phyloP scores from a whole-genome alignment of 2,329 filamentous ascomycete genomes.

The Fusarium stilboides region DNA sequence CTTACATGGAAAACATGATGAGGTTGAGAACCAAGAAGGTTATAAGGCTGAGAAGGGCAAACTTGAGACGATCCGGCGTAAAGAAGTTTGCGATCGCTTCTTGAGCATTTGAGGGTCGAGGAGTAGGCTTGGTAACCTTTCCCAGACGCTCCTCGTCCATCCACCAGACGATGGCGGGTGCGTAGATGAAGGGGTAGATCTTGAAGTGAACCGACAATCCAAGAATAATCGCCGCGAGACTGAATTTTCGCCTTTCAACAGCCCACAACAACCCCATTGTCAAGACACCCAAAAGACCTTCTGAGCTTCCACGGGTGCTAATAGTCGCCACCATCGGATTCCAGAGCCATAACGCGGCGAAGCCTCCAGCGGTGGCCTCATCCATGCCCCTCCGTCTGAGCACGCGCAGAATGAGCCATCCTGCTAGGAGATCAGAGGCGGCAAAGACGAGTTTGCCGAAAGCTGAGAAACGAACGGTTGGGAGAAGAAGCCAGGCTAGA shows the following conservation, averaged over 20 bases:
- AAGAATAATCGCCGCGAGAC: constrained; percentile 80
- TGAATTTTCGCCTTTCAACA: constrained; percentile 73
- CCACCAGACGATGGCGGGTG: constrained; percentile 84
- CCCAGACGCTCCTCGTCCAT: constrained; percentile 72
- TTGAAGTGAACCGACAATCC: constrained; percentile 96
- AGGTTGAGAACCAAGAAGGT: constrained; percentile 83
- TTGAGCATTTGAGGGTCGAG: constrained; percentile 38
- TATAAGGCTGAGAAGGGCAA: constrained; percentile 75
- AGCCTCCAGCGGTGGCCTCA: constrained; percentile 74
- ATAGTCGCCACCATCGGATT: constrained; percentile 99
- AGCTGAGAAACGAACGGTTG: constrained; percentile 81
- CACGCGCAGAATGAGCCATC: constrained; percentile 76
- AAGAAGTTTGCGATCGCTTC: constrained; percentile 60
- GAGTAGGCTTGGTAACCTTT: constrained; percentile 12
- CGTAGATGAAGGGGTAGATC: constrained; percentile 98
- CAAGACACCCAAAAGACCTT: constrained; percentile 89
- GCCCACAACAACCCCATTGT: constrained; percentile 90
- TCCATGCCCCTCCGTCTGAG: constrained; percentile 62
- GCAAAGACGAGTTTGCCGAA: constrained; percentile 93
- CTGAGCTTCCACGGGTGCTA: constrained; percentile 93
- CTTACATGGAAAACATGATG: constrained; percentile 83
- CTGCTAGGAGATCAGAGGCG: constrained; percentile 84
- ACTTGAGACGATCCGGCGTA: constrained; percentile 68
- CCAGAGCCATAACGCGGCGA: constrained; percentile 90
- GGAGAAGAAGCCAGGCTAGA: constrained; percentile 90